Conservation (phyloP, 1,139 yeast species). For the Arxiozyma slooffiae region DNA sequence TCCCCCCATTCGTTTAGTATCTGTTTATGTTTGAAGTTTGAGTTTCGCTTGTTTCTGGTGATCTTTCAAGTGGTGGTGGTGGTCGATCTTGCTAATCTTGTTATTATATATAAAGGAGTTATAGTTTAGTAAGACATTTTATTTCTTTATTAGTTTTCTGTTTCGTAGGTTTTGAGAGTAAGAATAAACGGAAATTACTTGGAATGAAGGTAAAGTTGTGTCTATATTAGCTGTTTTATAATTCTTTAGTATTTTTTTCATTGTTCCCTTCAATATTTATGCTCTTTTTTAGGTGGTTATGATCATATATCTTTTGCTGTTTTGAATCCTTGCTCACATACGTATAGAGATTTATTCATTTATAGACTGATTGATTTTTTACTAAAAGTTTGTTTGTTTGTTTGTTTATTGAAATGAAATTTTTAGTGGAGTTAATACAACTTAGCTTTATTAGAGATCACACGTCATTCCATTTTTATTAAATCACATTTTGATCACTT, state of each 20-base stretch:
- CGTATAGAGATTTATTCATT: too few relatives aligned
- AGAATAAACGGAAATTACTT: background rate
- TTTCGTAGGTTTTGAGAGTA: background rate
- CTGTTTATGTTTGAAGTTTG: background rate
- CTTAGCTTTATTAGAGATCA: constrained; percentile 12
- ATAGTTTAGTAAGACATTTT: too few relatives aligned
- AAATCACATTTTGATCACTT: constrained; percentile 12
- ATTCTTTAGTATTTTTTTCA: background rate
- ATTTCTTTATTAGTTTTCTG: too few relatives aligned
- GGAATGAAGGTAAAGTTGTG: background rate
- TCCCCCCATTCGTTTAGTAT: background rate
- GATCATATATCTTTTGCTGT: too few relatives aligned
- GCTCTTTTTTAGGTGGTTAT: too few relatives aligned
- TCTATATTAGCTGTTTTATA: background rate
- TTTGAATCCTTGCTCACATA: too few relatives aligned
- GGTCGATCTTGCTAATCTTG: background rate
- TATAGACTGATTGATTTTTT: background rate
- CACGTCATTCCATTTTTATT: constrained; percentile 14
- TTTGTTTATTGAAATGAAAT: constrained; percentile 4
- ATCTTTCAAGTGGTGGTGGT: background rate
- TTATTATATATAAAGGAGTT: background rate
- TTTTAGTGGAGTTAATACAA: constrained; percentile 15
- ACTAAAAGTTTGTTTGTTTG: background rate
- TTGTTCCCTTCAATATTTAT: too few relatives aligned
- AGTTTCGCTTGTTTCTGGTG: background rate